Conservation (phyloP, 2,329 filamentous ascomycete species). For the Hortaea sp. region DNA sequence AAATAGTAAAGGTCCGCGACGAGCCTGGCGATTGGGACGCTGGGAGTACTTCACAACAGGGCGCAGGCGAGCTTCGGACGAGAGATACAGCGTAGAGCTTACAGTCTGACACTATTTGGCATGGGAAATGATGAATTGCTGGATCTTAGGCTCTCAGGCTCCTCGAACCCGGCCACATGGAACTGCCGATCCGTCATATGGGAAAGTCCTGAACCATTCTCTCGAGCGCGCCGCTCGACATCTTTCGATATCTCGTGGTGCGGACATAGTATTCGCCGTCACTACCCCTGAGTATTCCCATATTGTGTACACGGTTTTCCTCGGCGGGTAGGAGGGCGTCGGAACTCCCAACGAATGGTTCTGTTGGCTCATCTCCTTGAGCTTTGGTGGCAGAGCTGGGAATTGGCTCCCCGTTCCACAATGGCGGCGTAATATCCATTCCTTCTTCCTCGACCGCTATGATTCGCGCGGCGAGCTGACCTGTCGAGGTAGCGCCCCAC, state of each 20-base stretch:
- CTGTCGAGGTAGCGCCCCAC: constrained; percentile 11
- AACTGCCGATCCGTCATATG: constrained; percentile 4
- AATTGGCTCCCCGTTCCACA: background rate
- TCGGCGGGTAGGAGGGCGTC: constrained; percentile 8
- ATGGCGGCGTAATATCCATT: constrained; percentile 7
- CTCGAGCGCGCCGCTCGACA: background rate
- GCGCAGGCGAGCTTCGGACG: no score
- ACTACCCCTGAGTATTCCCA: constrained; percentile 8
- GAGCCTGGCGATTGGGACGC: no score
- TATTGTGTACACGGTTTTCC: constrained; percentile 6
- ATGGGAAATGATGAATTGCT: no score
- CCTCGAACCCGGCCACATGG: no score
- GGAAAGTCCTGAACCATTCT: constrained; percentile 7
- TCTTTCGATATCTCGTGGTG: constrained; percentile 6
- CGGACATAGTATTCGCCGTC: constrained; percentile 6
- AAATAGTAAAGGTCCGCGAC: no score
- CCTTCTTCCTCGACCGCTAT: constrained; percentile 17
- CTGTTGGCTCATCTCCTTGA: background rate
- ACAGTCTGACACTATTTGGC: no score
- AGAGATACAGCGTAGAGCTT: no score
- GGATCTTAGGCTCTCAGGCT: no score
- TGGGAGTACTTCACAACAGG: no score
- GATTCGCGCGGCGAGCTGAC: constrained; percentile 8
- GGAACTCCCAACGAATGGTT: background rate
- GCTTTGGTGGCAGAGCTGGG: background rate